Evolutionary conservation across 2,329 filamentous ascomycete genomes (phyloP).

Genomic region (Colletotrichum chlorophyti): DNA sequence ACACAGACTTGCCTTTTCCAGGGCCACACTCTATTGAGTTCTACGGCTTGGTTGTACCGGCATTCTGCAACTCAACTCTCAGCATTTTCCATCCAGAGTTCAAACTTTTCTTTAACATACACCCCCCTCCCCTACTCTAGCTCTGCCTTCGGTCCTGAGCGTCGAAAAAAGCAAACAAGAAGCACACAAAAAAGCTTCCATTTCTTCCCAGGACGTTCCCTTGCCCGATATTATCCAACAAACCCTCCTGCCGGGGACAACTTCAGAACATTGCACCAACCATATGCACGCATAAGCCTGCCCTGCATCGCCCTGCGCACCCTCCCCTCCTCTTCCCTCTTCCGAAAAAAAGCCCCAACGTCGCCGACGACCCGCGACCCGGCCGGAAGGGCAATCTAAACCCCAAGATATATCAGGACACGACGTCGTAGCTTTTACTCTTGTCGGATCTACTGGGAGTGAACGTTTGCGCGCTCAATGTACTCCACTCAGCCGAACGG

Average conservation of each 20-base stretch:
- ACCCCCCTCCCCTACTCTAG: conserved; percentile 15
- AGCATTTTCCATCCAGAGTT: conserved; percentile 25
- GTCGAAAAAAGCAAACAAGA: conserved; percentile 6
- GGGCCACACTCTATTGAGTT: conserved; percentile 22
- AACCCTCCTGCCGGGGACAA: conserved; percentile 22
- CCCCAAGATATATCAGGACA: conserved; percentile 69
- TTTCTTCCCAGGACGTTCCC: conserved; percentile 18
- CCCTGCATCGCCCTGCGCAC: conserved; percentile 51
- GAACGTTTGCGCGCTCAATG: conserved; percentile 46
- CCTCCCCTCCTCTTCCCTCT: too few species aligned
- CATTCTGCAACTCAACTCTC: conserved; percentile 27
- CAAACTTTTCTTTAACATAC: conserved; percentile 25
- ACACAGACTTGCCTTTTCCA: conserved; percentile 27
- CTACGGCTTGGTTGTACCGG: conserved; percentile 26
- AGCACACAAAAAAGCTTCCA: conserved; percentile 25
- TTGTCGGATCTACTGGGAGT: conserved; percentile 43
- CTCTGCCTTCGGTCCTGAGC: neutral
- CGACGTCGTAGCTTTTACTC: conserved; percentile 60
- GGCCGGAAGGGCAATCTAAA: conserved; percentile 52
- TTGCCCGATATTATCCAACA: conserved; percentile 23
- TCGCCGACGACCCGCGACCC: conserved; percentile 39
- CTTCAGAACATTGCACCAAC: conserved; percentile 48
- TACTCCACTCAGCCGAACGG: conserved; percentile 72
- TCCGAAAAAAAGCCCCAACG: conserved; percentile 35
- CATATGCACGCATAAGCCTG: conserved; percentile 57